Percentiles rank a stretch among this genome's conserved stretches.
phyloP scores from a whole-genome alignment of 192 early-diverging fungal species.

The Rhizophagus clarus region DNA sequence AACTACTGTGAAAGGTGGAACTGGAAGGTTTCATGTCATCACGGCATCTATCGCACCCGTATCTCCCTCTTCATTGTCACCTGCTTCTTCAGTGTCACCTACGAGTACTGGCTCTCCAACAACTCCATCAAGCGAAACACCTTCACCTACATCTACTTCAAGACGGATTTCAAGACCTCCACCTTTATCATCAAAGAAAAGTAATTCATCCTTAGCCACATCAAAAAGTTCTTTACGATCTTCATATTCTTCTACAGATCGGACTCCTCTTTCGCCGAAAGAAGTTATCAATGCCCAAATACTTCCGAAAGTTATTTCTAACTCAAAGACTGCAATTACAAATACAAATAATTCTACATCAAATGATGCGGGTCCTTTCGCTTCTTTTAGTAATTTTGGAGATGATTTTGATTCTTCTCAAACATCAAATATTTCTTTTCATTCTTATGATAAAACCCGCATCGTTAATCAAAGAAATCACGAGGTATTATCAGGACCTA shows the following conservation, averaged over 20 bases:
- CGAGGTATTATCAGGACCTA: background rate
- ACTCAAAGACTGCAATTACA: background rate
- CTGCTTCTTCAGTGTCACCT: background rate
- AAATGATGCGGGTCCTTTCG: background rate
- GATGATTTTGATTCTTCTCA: background rate
- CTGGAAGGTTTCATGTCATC: conserved; percentile 27
- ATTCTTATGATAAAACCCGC: background rate
- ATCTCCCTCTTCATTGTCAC: background rate
- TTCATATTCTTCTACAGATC: background rate
- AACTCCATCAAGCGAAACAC: conserved; percentile 1
- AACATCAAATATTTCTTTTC: background rate
- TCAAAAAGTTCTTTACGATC: background rate
- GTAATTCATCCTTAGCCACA: background rate
- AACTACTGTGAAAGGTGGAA: conserved; percentile 21
- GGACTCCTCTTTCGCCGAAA: background rate
- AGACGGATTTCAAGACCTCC: conserved; percentile 6
- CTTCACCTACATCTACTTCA: background rate
- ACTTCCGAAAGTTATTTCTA: background rate
- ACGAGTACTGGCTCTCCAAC: conserved; percentile 9
- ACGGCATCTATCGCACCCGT: background rate
- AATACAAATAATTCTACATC: background rate
- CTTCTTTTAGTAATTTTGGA: background rate
- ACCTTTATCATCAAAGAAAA: background rate
- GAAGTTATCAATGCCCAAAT: background rate
- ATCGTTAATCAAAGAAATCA: background rate